A percentile compares a stretch with the other conserved stretches of the same genome.
phyloP scores from a whole-genome alignment of 2,329 filamentous ascomycete species.

The Aureobasidium lini region DNA sequence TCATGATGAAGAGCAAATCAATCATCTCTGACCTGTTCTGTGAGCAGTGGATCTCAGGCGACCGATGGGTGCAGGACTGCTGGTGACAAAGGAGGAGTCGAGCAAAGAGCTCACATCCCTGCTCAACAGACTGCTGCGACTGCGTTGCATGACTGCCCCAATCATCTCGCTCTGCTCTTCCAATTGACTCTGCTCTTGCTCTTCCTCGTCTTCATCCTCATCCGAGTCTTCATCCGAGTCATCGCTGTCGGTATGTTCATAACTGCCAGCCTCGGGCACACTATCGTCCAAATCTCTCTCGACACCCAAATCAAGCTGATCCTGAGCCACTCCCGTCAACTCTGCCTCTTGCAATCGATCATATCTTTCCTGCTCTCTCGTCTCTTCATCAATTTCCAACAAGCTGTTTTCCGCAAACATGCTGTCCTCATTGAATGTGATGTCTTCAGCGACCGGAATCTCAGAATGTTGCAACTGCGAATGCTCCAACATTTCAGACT shows the following conservation, averaged over 20 bases:
- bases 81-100: conserved; percentile 30
- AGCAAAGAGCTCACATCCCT: conserved; percentile 28
- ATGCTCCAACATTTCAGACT: conserved; percentile 36
- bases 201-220: conserved; percentile 19
- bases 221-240: conserved; percentile 25
- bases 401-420: conserved; percentile 39
- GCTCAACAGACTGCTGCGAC: conserved; percentile 25
- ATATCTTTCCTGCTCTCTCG: conserved; percentile 32
- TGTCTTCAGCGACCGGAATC: conserved; percentile 41
- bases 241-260: conserved; percentile 49
- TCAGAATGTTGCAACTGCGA: background rate
- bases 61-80: conserved; percentile 26
- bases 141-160: background rate
- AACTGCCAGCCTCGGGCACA: conserved; percentile 46
- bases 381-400: conserved; percentile 30
- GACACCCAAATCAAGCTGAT: conserved; percentile 38
- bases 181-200: conserved; percentile 22
- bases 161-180: background rate
- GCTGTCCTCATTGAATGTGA: conserved; percentile 45
- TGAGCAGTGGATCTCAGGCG: conserved; percentile 9
- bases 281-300: conserved; percentile 40
- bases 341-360: conserved; percentile 40
- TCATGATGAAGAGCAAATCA: background rate
- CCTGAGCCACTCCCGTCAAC: conserved; percentile 39
- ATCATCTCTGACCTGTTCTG: conserved; percentile 10